Evolutionary conservation across 805 yeast species (phyloP).

Genomic region (Middelhovenomyces tepae): DNA sequence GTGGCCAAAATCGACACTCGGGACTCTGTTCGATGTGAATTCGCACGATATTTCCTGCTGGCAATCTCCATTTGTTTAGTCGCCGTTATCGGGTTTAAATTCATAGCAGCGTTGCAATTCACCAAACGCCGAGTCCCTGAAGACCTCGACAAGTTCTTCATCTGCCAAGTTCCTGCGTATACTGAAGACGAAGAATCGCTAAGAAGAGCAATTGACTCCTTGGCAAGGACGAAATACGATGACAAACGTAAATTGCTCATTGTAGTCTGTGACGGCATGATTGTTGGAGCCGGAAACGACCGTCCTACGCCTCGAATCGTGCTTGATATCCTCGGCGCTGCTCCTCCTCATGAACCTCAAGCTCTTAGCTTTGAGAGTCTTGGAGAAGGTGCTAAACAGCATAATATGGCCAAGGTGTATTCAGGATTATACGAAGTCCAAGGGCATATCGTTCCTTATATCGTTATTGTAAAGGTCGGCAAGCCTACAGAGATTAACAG

Average conservation of each 20-base stretch:
- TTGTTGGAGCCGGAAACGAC: slow-evolving; percentile 55
- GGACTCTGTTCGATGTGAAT: slow-evolving; percentile 30
- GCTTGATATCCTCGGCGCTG: slow-evolving; percentile 44
- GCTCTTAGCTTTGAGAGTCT: slow-evolving; percentile 47
- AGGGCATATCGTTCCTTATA: slow-evolving; percentile 47
- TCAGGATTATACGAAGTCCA: slow-evolving; percentile 51
- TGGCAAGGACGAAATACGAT: slow-evolving; percentile 50
- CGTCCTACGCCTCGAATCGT: slow-evolving; percentile 49
- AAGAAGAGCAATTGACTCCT: slow-evolving; percentile 49
- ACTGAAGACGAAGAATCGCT: slow-evolving; percentile 51
- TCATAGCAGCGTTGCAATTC: slow-evolving; percentile 34
- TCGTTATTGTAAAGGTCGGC: slow-evolving; percentile 52
- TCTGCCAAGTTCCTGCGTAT: slow-evolving; percentile 47
- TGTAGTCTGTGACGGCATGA: slow-evolving; percentile 54
- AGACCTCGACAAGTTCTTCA: slow-evolving; percentile 31
- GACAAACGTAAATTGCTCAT: slow-evolving; percentile 49
- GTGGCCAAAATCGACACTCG: slow-evolving; percentile 33
- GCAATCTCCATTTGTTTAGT: slow-evolving; percentile 33
- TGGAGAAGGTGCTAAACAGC: slow-evolving; percentile 54
- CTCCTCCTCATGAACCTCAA: slow-evolving; percentile 44
- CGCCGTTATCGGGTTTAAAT: slow-evolving; percentile 28
- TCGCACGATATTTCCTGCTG: slow-evolving; percentile 35
- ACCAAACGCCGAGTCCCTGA: slow-evolving; percentile 28
- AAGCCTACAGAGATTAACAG: slow-evolving; percentile 47
- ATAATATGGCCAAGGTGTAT: slow-evolving; percentile 54